These are phyloP conservation scores for Leccinum barrowsii DNA, from an alignment of 768 basidiomycete species.

Conservation along the genomic window DNA sequence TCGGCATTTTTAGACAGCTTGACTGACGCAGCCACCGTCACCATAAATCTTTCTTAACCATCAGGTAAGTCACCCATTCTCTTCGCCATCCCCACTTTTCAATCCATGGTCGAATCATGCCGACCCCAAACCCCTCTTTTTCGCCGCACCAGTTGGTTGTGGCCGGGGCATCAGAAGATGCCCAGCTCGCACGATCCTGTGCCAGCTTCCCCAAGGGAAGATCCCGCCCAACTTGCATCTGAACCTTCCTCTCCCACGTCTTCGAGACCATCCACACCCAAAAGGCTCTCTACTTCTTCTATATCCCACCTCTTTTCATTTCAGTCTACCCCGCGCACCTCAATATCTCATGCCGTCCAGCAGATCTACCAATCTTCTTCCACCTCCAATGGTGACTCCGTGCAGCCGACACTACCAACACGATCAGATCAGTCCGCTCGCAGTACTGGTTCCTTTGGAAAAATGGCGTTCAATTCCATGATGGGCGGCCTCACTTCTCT, in stretches of 20 bases:
- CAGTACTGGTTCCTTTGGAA: slow-evolving; percentile 51
- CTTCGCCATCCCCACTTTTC: slow-evolving; percentile 9
- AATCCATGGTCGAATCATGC: slow-evolving; percentile 23
- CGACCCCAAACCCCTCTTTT: slow-evolving; percentile 7
- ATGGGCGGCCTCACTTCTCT: slow-evolving; percentile 68
- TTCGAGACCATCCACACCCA: slow-evolving; percentile 21
- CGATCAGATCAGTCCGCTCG: slow-evolving; percentile 37
- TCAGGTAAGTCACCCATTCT: slow-evolving; percentile 31
- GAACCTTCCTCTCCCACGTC: slow-evolving; percentile 5
- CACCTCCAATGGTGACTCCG: slow-evolving; percentile 6
- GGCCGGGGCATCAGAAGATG: slow-evolving; percentile 25
- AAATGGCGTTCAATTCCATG: slow-evolving; percentile 64
- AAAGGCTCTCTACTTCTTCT: slow-evolving; percentile 22
- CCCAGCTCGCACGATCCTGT: slow-evolving; percentile 17
- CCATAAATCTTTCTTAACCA: slow-evolving; percentile 20
- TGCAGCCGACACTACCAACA: slow-evolving; percentile 10
- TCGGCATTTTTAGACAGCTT: slow-evolving; percentile 27
- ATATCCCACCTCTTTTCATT: slow-evolving; percentile 25
- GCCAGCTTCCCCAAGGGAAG: slow-evolving; percentile 17
- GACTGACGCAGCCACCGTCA: slow-evolving; percentile 30
- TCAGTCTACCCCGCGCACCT: slow-evolving; percentile 15
- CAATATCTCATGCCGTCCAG: slow-evolving; percentile 14
- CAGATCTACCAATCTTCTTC: slow-evolving; percentile 18
- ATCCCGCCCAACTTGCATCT: background rate
- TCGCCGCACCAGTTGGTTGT: slow-evolving; percentile 28